Base-by-base conservation (phyloP, 306 rosid species). In the Sechiopsis laciniata region DNA sequence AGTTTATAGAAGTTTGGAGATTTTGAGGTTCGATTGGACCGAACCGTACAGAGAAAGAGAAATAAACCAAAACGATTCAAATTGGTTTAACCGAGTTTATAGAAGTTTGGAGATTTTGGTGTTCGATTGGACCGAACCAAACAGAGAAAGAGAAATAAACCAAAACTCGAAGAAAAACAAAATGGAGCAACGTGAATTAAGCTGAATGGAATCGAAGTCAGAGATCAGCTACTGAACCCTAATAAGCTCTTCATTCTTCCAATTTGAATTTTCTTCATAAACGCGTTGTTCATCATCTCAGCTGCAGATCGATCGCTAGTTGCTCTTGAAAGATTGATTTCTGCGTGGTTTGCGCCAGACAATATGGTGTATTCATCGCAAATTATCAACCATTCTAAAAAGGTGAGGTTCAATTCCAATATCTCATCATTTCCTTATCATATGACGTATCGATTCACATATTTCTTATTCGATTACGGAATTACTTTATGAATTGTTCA, bases 371-470 rank as follows among this genome's bases (percentile, higher is more conserved):
- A 67, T 83, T 92, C 92, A 35, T 84, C 92, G 70, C 96, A 76
- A 65, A 70, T 94, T 51, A 85, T 94, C 83, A 81, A 78, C 78
- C 96, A 94, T 70, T 89, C 96, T 17, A 82, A 80, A 75, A 91
- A 88, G 99, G 99, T 89, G 37, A 40, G 56, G 71, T 45, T 17
- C 51, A 73, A 57, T 57, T 58, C 65, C 19, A n/a, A 24, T 7
- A 4, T 4, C 45, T 14, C 52, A 60, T 13, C 59, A 26, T 10
- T 65, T 6, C 54, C 37, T n/a, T 22, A 40, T 50, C 5, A 37
- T 29, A 42, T 61, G 22, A 6, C 0, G 20, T 15, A 55, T 75
- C 55, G 64, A 32, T 58, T 32, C 19, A 16, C 72, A 17, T 12
- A 37, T 50, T 42, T 59, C 16, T 29, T 0, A 22, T 46, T 72